phyloP scores from a whole-genome alignment of 2,329 filamentous ascomycete genomes.

The Xylaria sp. region DNA sequence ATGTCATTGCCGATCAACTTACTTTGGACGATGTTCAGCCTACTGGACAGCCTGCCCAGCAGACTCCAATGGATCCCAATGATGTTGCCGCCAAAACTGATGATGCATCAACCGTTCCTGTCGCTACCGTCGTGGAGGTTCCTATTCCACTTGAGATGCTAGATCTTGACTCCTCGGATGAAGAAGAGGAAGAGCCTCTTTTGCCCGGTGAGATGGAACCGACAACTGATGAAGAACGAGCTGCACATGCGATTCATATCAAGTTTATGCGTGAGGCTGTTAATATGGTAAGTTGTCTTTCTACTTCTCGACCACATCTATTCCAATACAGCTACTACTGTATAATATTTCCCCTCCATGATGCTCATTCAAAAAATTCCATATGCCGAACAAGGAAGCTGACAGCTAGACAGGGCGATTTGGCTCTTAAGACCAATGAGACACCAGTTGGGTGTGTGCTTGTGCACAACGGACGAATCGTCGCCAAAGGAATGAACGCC shows the following conservation, averaged over 20 bases:
- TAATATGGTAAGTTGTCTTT: constrained; percentile 61
- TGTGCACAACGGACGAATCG: constrained; percentile 70
- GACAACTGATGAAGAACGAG: constrained; percentile 32
- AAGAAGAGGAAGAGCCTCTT: constrained; percentile 13
- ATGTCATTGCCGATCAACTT: constrained; percentile 23
- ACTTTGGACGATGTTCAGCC: constrained; percentile 21
- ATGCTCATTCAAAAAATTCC: not conserved
- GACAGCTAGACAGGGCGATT: constrained; percentile 59
- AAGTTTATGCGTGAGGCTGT: constrained; percentile 80
- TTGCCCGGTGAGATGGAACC: constrained; percentile 33
- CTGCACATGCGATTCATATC: constrained; percentile 42
- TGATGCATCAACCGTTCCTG: constrained; percentile 24
- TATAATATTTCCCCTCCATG: too few species aligned
- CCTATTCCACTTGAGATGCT: constrained; percentile 19
- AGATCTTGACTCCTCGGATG: too few species aligned
- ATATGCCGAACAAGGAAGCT: constrained; percentile 18
- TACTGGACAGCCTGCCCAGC: constrained; percentile 8
- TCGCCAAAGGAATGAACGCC: constrained; percentile 92
- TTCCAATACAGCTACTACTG: too few species aligned
- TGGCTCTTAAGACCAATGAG: constrained; percentile 79
- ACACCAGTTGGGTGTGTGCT: constrained; percentile 96
- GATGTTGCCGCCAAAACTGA: constrained; percentile 16
- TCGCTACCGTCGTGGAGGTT: constrained; percentile 26
- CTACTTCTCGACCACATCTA: not conserved
- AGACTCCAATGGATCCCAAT: constrained; percentile 18